phyloP scores from a whole-genome alignment of 768 basidiomycete genomes.

The Lyophyllum semitale region DNA sequence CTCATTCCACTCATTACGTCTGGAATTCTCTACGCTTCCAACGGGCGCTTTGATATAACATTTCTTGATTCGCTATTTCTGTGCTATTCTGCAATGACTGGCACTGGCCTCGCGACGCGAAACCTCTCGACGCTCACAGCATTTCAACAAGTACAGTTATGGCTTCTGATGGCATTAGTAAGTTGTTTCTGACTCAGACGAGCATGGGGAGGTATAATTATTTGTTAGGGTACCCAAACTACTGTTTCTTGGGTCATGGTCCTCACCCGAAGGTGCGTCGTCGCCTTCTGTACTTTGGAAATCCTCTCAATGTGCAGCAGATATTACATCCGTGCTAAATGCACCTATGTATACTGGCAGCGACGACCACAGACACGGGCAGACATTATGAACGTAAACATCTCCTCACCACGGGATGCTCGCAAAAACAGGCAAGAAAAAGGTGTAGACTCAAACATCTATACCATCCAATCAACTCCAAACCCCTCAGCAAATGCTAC shows the following conservation, averaged over 20 bases:
- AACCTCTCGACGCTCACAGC: slow-evolving; percentile 51
- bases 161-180: slow-evolving; percentile 54
- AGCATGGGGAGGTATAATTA: background rate
- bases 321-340: slow-evolving; percentile 44
- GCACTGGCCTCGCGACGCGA: slow-evolving; percentile 47
- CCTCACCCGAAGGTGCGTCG: slow-evolving; percentile 53
- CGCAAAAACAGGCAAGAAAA: slow-evolving; percentile 14
- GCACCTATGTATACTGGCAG: slow-evolving; percentile 37
- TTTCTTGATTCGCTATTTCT: slow-evolving; percentile 63
- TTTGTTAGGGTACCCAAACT: slow-evolving; percentile 44
- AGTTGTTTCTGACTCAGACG: slow-evolving; percentile 15
- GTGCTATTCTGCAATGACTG: slow-evolving; percentile 61
- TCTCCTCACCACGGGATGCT: slow-evolving; percentile 21
- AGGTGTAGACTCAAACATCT: slow-evolving; percentile 8
- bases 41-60: slow-evolving; percentile 50
- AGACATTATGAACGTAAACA: slow-evolving; percentile 24
- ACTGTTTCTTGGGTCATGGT: slow-evolving; percentile 69
- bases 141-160: slow-evolving; percentile 52
- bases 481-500: slow-evolving; percentile 10
- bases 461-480: slow-evolving; percentile 23
- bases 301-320: slow-evolving; percentile 22
- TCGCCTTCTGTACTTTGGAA: background rate
- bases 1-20: slow-evolving; percentile 61
- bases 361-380: slow-evolving; percentile 4
- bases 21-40: slow-evolving; percentile 66